Base-by-base conservation (phyloP, 306 rosid genomes). In the Trichosanthes cucumerina region DNA sequence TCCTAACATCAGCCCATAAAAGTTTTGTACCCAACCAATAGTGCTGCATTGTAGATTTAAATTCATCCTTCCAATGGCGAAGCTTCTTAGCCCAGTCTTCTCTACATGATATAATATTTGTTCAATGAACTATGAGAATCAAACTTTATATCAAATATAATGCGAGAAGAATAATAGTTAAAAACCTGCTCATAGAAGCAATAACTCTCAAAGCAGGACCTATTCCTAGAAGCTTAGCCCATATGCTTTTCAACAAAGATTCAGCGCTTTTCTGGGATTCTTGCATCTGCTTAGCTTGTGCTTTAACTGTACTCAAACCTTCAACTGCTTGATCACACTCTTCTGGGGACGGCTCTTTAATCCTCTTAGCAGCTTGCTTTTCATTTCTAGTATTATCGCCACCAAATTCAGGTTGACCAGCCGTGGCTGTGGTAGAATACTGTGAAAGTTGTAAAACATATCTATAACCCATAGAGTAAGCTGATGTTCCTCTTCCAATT, bases 281-380 rank as follows among this genome's bases (percentile, higher is more conserved):
- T 62, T 87, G 95, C 65, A 88, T 77, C 56, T 89, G 89, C 77
- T 89, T 92, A 14, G 98, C 96, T 88, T 90, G 87, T 3, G 98
- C 98, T 81, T 95, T 95, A 18, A 86, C 98, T 2, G 87, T 83
- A 78, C 90, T 95, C 77, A 95, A 86, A 3, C 97, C 97, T 79
- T 86, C 96, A 28, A 95, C 97, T 9, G 98, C 98, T 66, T 92
- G 89, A 86, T 95, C 98, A 56, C 98, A 95, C 49, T 92, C 98
- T 84, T 95, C 97, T 0, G 98, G 96, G 58, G 98, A 92, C 16
- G 97, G 95, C 52, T 91, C 92, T 71, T 87, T 92, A 77, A 87
- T 87, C 83, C 87, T 89, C 78, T 85, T 87, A 16, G 84, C 80
- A 57, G 76, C 82, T 43, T 59, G 54, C 9, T 87, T 88, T 21